phyloP scores from a whole-genome alignment of 441 rosid genomes.

The Sinapis alba region DNA sequence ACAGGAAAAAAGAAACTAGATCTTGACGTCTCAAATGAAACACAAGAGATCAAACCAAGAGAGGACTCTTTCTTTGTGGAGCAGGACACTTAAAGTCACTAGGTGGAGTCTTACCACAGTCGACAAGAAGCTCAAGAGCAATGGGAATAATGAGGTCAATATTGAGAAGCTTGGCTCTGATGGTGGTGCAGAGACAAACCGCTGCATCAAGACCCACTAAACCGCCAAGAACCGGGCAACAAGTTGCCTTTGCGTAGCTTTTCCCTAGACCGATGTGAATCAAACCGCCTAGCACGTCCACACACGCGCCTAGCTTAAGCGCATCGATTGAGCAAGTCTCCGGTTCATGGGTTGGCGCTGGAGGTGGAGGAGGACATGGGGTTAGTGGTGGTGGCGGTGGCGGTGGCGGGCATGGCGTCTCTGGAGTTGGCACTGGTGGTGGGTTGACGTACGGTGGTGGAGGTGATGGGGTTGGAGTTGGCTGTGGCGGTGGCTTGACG shows the following conservation, averaged over 20 bases:
- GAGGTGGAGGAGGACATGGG: conserved; percentile 66
- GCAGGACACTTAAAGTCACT: conserved; percentile 60
- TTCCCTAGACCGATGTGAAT: conserved; percentile 67
- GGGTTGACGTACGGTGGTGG: conserved; percentile 37
- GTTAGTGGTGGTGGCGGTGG: conserved; percentile 48
- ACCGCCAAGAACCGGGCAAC: conserved; percentile 76
- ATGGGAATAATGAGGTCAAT: conserved; percentile 61
- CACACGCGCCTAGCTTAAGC: conserved; percentile 71
- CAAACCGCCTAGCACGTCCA: conserved; percentile 75
- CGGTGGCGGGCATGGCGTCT: not conserved
- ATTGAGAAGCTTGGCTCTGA: conserved; percentile 68
- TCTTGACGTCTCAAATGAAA: not conserved
- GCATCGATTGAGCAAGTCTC: conserved; percentile 69
- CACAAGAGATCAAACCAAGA: conserved; percentile 11
- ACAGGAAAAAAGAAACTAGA: no score
- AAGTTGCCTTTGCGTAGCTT: conserved; percentile 51
- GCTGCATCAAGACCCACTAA: conserved; percentile 77
- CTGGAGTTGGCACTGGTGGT: not conserved
- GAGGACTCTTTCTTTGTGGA: not conserved
- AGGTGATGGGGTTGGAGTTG: not conserved
- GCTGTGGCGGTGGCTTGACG: conserved; percentile 38
- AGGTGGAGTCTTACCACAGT: conserved; percentile 79
- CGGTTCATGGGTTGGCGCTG: conserved; percentile 44
- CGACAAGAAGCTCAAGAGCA: conserved; percentile 70
- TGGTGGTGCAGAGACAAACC: conserved; percentile 78